Conservation (phyloP, 495 filamentous ascomycete species). For the Lepraria neglecta region DNA sequence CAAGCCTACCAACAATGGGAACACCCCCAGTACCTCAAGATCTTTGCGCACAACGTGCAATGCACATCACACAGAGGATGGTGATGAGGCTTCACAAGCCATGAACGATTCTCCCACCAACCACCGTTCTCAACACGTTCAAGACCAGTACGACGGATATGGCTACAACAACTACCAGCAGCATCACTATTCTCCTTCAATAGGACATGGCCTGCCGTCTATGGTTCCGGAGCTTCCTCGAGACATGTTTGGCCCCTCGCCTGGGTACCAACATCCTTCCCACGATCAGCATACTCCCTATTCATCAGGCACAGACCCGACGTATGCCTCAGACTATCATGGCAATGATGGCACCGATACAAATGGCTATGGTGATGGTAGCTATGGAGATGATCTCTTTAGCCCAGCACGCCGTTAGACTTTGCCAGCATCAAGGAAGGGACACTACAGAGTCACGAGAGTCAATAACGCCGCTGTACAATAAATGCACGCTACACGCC, state of each 20-base stretch:
- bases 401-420: background rate
- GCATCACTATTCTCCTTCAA: background rate
- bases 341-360: background rate
- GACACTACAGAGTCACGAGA: background rate
- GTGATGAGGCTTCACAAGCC: background rate
- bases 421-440: background rate
- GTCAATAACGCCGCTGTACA: background rate
- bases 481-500: background rate
- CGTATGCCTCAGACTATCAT: background rate
- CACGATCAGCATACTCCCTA: background rate
- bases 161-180: background rate
- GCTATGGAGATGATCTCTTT: conserved; percentile 1
- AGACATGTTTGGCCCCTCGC: background rate
- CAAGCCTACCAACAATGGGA: background rate
- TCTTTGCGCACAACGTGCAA: background rate
- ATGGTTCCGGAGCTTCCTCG: background rate
- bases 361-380: background rate
- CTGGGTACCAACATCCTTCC: background rate
- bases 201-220: background rate
- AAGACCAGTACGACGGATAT: background rate
- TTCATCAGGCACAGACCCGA: background rate
- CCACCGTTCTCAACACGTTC: background rate
- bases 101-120: background rate
- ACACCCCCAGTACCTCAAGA: background rate
- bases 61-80: background rate